These are phyloP conservation scores for Phaffomyces antillensis DNA, from an alignment of 805 yeast genomes.

Conservation along the genomic window DNA sequence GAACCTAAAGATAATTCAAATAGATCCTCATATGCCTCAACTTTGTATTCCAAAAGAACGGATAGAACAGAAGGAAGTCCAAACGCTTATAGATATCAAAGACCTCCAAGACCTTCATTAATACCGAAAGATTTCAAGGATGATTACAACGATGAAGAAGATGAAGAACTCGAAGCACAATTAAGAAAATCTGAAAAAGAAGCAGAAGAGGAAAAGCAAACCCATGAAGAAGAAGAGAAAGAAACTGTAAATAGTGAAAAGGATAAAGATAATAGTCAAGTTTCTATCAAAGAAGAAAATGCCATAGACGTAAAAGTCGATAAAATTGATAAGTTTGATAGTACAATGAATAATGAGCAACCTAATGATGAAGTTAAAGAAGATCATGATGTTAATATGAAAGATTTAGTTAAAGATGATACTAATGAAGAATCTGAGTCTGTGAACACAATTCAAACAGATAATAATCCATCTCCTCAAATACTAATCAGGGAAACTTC, in stretches of 20 bases:
- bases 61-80: slow-evolving; percentile 1
- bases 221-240: background rate
- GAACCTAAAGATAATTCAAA: background rate
- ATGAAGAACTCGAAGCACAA: slow-evolving; percentile 11
- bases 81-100: slow-evolving; percentile 1
- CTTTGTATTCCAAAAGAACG: slow-evolving; percentile 2
- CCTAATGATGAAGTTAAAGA: no score
- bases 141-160: slow-evolving; percentile 19
- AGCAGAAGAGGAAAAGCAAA: background rate
- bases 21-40: background rate
- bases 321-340: no score
- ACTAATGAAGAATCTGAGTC: background rate
- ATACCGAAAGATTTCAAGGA: slow-evolving; percentile 23
- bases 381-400: no score
- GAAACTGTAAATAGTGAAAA: background rate
- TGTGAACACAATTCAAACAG: background rate
- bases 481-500: background rate
- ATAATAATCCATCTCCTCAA: background rate
- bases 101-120: slow-evolving; percentile 15
- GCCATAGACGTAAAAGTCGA: no score
- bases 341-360: no score
- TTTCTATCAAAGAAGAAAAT: no score
- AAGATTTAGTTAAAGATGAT: background rate
- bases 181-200: background rate
- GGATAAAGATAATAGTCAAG: no score